These are phyloP conservation scores for Trichopus zeylanicus DNA, from an alignment of 116 monocot species.

Conservation along the genomic window DNA sequence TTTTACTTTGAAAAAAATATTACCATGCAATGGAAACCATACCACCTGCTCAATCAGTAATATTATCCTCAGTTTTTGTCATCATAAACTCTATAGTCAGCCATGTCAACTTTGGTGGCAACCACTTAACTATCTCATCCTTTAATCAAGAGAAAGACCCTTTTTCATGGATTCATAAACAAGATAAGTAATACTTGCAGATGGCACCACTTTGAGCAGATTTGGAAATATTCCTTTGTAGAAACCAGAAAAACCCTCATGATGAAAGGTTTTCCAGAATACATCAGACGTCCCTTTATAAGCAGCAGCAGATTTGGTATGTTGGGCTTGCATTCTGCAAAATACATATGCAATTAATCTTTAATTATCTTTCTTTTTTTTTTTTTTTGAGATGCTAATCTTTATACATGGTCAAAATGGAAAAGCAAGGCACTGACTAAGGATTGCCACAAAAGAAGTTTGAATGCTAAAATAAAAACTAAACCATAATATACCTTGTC, in stretches of 20 bases:
- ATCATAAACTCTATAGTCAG: conserved; percentile 48
- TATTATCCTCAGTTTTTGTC: conserved; percentile 18
- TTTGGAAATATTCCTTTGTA: conserved; percentile 94
- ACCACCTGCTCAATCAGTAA: conserved; percentile 17
- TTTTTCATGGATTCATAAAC: conserved; percentile 94
- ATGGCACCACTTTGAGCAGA: conserved; percentile 90
- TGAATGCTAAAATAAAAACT: background rate
- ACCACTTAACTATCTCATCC: conserved; percentile 8
- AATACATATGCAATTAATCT: background rate
- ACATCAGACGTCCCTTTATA: conserved; percentile 80
- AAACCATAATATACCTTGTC: conserved; percentile 59
- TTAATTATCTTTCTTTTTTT: too few relatives aligned
- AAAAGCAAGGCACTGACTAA: background rate
- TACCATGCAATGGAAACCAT: conserved; percentile 8
- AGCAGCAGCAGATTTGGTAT: conserved; percentile 31
- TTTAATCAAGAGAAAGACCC: conserved; percentile 69
- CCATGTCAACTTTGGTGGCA: conserved; percentile 22
- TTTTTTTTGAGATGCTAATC: too few relatives aligned
- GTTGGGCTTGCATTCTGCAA: conserved; percentile 90
- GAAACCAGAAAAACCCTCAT: conserved; percentile 80
- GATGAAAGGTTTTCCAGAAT: conserved; percentile 60
- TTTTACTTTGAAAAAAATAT: background rate
- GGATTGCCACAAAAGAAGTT: conserved; percentile 5
- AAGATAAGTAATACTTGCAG: conserved; percentile 90
- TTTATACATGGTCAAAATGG: background rate